Base-by-base conservation (phyloP, 768 basidiomycete genomes). In the Rubroboletus pulcherrimus region DNA sequence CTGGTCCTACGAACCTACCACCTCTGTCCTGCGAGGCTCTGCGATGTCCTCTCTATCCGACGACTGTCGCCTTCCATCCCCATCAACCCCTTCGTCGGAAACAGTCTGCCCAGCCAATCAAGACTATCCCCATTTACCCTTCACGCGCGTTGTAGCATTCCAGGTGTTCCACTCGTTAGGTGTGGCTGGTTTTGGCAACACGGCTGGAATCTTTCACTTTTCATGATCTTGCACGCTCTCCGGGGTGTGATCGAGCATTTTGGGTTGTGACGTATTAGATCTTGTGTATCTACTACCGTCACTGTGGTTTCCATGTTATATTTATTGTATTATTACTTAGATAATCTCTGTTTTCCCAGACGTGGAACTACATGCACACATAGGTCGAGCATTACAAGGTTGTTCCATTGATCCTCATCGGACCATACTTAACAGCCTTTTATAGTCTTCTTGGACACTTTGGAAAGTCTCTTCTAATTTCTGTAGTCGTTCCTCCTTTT, bases 381-480 rank as follows among this genome's bases (percentile, higher is more conserved):
- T 46, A 56, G 59, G 42, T 51, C 60, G 65, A 62, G 58, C 64
- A 38, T 48, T 24, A 21, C 7, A 39, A 34, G 30, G 14, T 26
- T 2, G 30, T 26, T 29, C 5, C 21, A 31, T 47, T 34, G 37
- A 14, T 38, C 5, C 45, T 60, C 43, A 58, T 62, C 50, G 45
- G 21, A 86, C 71, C 71, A 80, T 75, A 8, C 75, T 80, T 41
- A 97, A 73, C 66, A 98, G 86, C 44, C 94, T 81, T 65, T 78
- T 75, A 63, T 99, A 99, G 69, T 94, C 93, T 42, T 91, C 85
- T 42, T 78, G 76, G 11, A 98, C 93, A 56, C 78, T 86, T 64
- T 89, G 85, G 74, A 91, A 99, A 6, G 96, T 98, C 74, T 95
- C 92, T 71, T 93, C 88, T 42, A 99, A 75, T 69, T 94, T 96